These are phyloP conservation scores for Phymatotrichopsis omnivora DNA, from an alignment of 2,329 filamentous ascomycete genomes.

Conservation along the genomic window DNA sequence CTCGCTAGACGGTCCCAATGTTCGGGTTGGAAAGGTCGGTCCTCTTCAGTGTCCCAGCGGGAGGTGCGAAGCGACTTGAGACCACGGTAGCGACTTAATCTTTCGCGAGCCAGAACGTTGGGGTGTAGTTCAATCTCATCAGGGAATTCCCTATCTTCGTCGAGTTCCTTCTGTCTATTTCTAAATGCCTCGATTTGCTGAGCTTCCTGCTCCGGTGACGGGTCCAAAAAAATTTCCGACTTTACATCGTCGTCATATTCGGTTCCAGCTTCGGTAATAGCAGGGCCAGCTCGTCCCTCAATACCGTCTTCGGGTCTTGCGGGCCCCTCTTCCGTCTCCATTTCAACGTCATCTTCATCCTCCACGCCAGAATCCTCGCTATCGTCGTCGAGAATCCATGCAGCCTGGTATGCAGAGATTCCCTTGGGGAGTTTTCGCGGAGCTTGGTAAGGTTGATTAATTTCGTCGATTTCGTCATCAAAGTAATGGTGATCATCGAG, in stretches of 20 bases:
- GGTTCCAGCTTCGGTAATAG: slow-evolving; percentile 68
- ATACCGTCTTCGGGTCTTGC: slow-evolving; percentile 72
- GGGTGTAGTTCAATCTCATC: slow-evolving; percentile 95
- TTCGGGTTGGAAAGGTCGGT: slow-evolving; percentile 74
- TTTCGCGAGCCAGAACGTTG: slow-evolving; percentile 72
- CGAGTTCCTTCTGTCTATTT: slow-evolving; percentile 65
- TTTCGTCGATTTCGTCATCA: slow-evolving; percentile 65
- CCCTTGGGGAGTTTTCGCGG: slow-evolving; percentile 77
- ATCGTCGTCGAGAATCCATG: slow-evolving; percentile 71
- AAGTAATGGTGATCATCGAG: slow-evolving; percentile 98
- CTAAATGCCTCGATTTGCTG: slow-evolving; percentile 61
- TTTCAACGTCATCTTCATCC: slow-evolving; percentile 26
- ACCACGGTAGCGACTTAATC: slow-evolving; percentile 76
- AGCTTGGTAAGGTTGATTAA: slow-evolving; percentile 43
- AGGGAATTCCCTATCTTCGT: slow-evolving; percentile 90
- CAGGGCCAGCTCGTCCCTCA: slow-evolving; percentile 55
- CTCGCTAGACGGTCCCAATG: slow-evolving; percentile 81
- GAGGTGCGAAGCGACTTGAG: slow-evolving; percentile 85
- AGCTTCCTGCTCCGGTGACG: slow-evolving; percentile 67
- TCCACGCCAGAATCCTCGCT: slow-evolving; percentile 40
- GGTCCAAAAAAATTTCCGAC: slow-evolving; percentile 81
- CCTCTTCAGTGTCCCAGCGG: slow-evolving; percentile 80
- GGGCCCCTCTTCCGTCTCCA: slow-evolving; percentile 38
- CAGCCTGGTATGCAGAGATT: slow-evolving; percentile 86
- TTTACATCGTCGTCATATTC: slow-evolving; percentile 62